Evolutionary conservation across 495 filamentous ascomycete species (phyloP).

Genomic region (Bacidia rubella): DNA sequence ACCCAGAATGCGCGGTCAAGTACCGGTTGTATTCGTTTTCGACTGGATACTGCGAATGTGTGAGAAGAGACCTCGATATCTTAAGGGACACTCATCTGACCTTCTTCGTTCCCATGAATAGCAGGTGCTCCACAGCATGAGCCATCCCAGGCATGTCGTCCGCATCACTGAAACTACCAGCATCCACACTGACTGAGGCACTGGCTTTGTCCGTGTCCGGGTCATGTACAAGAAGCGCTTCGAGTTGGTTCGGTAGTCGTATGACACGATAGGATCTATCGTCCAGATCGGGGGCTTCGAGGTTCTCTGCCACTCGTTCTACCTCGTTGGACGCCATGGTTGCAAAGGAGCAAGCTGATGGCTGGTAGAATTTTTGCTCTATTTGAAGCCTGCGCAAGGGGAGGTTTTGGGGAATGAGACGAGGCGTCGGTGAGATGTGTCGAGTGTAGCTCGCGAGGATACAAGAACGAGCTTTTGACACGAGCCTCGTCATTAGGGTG

Average conservation of each 20-base stretch:
- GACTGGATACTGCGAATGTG: slow-evolving; percentile 53
- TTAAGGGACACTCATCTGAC: slow-evolving; percentile 23
- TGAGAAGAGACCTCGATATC: not conserved
- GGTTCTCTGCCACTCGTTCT: slow-evolving; percentile 58
- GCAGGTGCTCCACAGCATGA: slow-evolving; percentile 80
- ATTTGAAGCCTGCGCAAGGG: not conserved
- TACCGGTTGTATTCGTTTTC: slow-evolving; percentile 97
- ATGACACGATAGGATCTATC: slow-evolving; percentile 83
- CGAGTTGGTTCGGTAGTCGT: slow-evolving; percentile 73
- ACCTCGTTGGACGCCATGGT: slow-evolving; percentile 33
- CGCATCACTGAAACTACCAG: slow-evolving; percentile 85
- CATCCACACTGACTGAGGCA: slow-evolving; percentile 88
- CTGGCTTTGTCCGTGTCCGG: slow-evolving; percentile 93
- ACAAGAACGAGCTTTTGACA: slow-evolving; percentile 11
- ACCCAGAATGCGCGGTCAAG: slow-evolving; percentile 73
- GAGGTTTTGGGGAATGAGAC: not conserved
- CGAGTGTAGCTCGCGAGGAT: slow-evolving; percentile 11
- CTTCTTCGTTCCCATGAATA: slow-evolving; percentile 99
- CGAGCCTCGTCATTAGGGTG: not conserved
- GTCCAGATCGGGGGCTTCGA: slow-evolving; percentile 82
- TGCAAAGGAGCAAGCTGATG: slow-evolving; percentile 16
- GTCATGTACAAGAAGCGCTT: slow-evolving; percentile 89
- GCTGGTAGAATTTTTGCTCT: not conserved
- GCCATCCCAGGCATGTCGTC: slow-evolving; percentile 88
- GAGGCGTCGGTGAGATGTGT: not conserved